phyloP scores from a whole-genome alignment of 257 asterid species.

The Linderniella brevidens region DNA sequence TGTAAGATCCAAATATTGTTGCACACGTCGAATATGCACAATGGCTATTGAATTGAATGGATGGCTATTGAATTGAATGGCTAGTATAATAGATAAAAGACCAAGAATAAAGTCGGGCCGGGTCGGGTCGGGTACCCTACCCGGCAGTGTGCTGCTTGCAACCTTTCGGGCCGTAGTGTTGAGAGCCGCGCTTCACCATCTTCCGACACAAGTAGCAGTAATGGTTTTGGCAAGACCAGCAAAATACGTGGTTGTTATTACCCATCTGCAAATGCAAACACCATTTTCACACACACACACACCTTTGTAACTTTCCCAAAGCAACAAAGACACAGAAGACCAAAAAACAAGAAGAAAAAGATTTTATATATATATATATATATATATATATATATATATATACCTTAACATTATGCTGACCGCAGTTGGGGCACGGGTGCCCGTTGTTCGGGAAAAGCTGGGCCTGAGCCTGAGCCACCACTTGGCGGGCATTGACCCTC shows the following conservation, averaged over 20 bases:
- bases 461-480: constrained; percentile 34
- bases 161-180: constrained; percentile 70
- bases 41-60: too few relatives aligned
- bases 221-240: constrained; percentile 90
- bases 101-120: too few relatives aligned
- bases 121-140: constrained; percentile 8
- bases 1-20: too few relatives aligned
- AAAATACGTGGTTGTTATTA: constrained; percentile 74
- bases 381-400: too few relatives aligned
- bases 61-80: too few relatives aligned
- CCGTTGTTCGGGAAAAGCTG: constrained; percentile 20
- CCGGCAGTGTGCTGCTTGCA: constrained; percentile 75
- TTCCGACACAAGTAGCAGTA: constrained; percentile 66
- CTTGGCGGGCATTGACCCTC: constrained; percentile 43
- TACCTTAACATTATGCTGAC: constrained; percentile 64
- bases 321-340: background rate
- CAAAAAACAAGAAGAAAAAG: background rate
- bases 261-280: constrained; percentile 22
- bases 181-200: constrained; percentile 49
- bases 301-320: too few relatives aligned
- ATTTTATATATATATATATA: background rate
- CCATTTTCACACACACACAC: too few relatives aligned
- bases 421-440: constrained; percentile 58
- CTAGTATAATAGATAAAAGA: too few relatives aligned
- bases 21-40: too few relatives aligned